Conservation (phyloP, 257 asterid genomes). For the Avicennia marina region DNA sequence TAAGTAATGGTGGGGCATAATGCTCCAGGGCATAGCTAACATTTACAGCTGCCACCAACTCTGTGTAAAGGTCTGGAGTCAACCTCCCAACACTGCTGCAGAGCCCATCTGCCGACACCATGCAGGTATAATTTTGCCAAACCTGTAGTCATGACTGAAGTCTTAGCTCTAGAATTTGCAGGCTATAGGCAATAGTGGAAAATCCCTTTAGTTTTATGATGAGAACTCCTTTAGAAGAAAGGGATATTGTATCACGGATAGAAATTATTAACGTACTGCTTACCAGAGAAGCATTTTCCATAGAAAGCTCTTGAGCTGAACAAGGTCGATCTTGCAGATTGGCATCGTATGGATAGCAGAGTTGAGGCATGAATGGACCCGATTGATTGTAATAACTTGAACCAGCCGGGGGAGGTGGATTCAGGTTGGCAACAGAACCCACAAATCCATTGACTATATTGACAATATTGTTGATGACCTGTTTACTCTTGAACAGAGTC, state of each 20-base stretch:
- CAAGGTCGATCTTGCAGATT: constrained; percentile 69
- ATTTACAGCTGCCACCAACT: constrained; percentile 52
- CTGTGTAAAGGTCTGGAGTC: constrained; percentile 32
- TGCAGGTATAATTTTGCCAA: constrained; percentile 39
- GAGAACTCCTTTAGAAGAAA: no score
- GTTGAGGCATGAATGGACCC: constrained; percentile 64
- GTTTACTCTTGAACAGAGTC: constrained; percentile 76
- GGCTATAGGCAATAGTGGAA: no score
- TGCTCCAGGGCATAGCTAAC: constrained; percentile 82
- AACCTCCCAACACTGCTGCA: constrained; percentile 34
- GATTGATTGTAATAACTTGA: constrained; percentile 73
- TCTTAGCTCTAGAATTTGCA: no score
- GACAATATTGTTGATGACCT: constrained; percentile 65
- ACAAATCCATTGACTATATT: constrained; percentile 61
- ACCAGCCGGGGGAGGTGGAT: constrained; percentile 42
- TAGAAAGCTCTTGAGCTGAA: constrained; percentile 53
- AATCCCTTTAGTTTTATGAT: no score
- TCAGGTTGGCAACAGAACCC: constrained; percentile 69
- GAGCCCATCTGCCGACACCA: constrained; percentile 19
- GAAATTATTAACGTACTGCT: no score
- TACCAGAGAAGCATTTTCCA: constrained; percentile 73
- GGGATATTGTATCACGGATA: no score
- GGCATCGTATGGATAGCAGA: constrained; percentile 82
- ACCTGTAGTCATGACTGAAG: constrained; percentile 18
- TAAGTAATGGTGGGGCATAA: constrained; percentile 68